Evolutionary conservation across 2,329 filamentous ascomycete genomes (phyloP), one percentile per base, ranked within the genome.

Genomic region (Verticillium tricorpus): DNA sequence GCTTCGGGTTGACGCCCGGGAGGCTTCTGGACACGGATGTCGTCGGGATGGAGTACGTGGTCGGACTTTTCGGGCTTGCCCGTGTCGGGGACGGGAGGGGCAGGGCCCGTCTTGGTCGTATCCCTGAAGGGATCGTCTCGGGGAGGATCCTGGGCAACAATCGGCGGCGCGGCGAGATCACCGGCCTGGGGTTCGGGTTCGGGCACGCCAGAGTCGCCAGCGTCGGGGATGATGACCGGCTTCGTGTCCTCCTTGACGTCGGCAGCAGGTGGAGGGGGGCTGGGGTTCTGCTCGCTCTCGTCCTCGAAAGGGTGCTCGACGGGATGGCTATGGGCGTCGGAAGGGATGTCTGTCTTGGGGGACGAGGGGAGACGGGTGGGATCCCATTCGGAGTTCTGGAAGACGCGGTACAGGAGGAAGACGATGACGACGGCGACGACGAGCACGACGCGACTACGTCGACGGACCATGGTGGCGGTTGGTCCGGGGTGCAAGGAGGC

Each of bases 401-500:
- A 73, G 61, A 80, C 72, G 63, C 81, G 82, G 69, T 83, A 83
- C 59, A 86, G 73, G 59, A 85, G 77, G 63, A 89, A 76, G 58
- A 86, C 73, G 58, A 85, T 73, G 61, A 87, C 71, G 64, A 83
- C 73, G 60, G 85, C 81, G 67, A 82, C 82, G 64, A 85, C 70
- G 37, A 85, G 72, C 64, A 88, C 86, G 62, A 87, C 77, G 63
- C 87, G 83, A 69, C 88, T 88, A 70, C 86, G 80, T 68, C 88
- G 79, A 59, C 87, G 84, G 62, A 84, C 73, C 82, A 89, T 86
- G 68, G 69, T 73, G 67, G 25, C 39, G 52, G 50, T 45, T n/a
- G 37, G 56, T 50, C 54, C 22, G 17, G 19, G 25, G 8, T 25
- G 31, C 31, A 25, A 25, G 25, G 45, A 9, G 14, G 45, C 3